These are phyloP conservation scores for Teunomyces lycoperdinae DNA, from an alignment of 805 yeast species.

Conservation along the genomic window DNA sequence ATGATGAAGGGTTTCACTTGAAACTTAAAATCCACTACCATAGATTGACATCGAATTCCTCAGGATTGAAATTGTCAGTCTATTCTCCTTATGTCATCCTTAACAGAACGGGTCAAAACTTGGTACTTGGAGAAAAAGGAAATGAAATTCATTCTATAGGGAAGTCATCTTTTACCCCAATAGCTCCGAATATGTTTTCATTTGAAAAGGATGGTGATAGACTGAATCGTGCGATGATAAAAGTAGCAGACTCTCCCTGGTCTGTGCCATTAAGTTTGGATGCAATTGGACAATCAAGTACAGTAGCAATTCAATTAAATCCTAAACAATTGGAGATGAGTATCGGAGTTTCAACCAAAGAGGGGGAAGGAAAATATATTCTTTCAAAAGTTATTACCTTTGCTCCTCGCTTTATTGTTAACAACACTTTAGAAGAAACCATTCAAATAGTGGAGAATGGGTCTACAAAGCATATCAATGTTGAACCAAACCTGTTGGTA, in stretches of 20 bases:
- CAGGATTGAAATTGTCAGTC: conserved; percentile 65
- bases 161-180: conserved; percentile 27
- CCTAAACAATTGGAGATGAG: conserved; percentile 60
- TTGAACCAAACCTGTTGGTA: conserved; percentile 45
- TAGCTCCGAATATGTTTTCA: conserved; percentile 77
- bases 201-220: conserved; percentile 59
- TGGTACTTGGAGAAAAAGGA: conserved; percentile 56
- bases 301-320: conserved; percentile 43
- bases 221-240: conserved; percentile 62
- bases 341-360: conserved; percentile 70
- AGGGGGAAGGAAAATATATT: conserved; percentile 83
- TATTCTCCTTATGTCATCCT: conserved; percentile 82
- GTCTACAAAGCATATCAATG: conserved; percentile 46
- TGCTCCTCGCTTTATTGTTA: conserved; percentile 77
- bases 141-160: conserved; percentile 52
- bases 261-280: conserved; percentile 79
- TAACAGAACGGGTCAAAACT: conserved; percentile 71
- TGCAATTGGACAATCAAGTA: conserved; percentile 81
- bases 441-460: conserved; percentile 69
- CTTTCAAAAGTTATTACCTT: conserved; percentile 74
- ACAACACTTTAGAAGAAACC: conserved; percentile 56
- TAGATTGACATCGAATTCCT: conserved; percentile 46
- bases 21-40: conserved; percentile 64
- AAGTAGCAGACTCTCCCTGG: conserved; percentile 66
- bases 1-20: conserved; percentile 65